Conservation (phyloP, 306 rosid genomes). For the Luffa acutangula region DNA sequence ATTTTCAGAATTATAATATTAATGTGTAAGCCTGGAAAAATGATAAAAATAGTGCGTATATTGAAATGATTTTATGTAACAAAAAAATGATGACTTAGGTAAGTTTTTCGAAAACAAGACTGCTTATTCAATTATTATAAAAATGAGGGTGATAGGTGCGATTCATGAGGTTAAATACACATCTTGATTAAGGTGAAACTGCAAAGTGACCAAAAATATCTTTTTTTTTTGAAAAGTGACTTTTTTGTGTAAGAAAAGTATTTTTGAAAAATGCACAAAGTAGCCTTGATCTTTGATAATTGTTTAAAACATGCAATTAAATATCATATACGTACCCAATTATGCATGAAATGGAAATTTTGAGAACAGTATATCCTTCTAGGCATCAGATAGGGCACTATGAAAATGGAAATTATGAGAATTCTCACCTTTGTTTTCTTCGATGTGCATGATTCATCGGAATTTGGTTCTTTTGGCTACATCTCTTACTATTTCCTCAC, state of each 20-base stretch:
- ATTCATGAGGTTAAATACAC: background rate
- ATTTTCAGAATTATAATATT: background rate
- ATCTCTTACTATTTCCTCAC: background rate
- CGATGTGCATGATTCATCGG: background rate
- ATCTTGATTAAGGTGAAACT: background rate
- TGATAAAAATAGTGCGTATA: background rate
- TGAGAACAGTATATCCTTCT: background rate
- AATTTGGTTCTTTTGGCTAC: background rate
- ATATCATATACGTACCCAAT: background rate
- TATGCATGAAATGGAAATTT: background rate
- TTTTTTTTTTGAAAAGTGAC: background rate
- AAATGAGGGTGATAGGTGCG: background rate
- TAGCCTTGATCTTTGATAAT: background rate
- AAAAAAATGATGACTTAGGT: background rate
- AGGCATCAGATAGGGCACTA: background rate
- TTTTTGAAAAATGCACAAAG: background rate
- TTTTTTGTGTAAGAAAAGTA: background rate
- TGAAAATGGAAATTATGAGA: background rate
- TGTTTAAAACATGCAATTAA: background rate
- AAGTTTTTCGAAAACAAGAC: background rate
- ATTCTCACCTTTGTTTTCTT: background rate
- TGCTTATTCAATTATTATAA: background rate
- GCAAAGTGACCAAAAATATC: background rate
- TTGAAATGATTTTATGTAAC: background rate
- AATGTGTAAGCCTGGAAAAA: background rate